Percentiles rank a stretch among this genome's conserved stretches.
phyloP scores from a whole-genome alignment of 371 early-diverging fungal species.

The Syncephalastrum contaminatum region DNA sequence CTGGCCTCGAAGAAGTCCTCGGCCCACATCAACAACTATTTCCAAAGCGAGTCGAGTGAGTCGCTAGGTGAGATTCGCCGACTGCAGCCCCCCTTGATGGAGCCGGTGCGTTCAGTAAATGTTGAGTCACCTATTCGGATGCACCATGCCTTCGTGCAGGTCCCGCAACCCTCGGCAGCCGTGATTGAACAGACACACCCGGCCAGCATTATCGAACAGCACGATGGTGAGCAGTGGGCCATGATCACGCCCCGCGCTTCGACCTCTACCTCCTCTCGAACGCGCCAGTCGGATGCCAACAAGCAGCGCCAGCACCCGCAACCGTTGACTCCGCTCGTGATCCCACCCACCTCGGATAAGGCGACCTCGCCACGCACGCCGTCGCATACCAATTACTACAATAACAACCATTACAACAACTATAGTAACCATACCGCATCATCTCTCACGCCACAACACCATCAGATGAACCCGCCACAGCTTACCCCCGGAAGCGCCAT shows the following conservation, averaged over 20 bases:
- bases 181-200: constrained; percentile 15
- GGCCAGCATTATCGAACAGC: constrained; percentile 3
- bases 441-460: constrained; percentile 1
- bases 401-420: not conserved
- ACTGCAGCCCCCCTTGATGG: constrained; percentile 12
- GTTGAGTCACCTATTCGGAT: constrained; percentile 16
- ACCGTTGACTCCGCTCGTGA: constrained; percentile 32
- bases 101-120: constrained; percentile 6
- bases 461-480: constrained; percentile 1
- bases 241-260: constrained; percentile 3
- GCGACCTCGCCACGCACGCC: constrained; percentile 15
- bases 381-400: not conserved
- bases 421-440: constrained; percentile 3
- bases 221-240: constrained; percentile 1
- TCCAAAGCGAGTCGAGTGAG: constrained; percentile 17
- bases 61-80: constrained; percentile 19
- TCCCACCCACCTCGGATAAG: constrained; percentile 27
- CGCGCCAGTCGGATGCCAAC: not conserved
- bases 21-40: constrained; percentile 5
- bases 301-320: constrained; percentile 24
- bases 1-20: not conserved
- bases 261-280: constrained; percentile 6
- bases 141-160: constrained; percentile 19
- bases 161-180: constrained; percentile 16
- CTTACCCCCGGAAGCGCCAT: constrained; percentile 4